Base-by-base conservation (phyloP, 2,329 filamentous ascomycete species). In the Hymenoscyphus fraxineus region DNA sequence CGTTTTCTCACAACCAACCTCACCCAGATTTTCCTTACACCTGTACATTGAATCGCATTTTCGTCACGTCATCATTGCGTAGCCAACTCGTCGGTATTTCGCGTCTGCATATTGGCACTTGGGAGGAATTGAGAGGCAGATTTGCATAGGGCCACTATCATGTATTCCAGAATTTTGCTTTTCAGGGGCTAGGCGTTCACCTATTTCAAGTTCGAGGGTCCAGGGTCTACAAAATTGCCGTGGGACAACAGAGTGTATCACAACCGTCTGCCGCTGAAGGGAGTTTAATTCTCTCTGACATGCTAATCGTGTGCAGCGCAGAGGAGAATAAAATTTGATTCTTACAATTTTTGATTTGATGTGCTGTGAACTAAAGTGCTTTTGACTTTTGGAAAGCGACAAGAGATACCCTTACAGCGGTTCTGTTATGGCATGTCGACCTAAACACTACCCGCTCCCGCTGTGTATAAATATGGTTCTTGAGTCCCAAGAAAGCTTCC, bases 161-260 rank as follows among this genome's bases (percentile, higher is more conserved):
- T 71, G 67, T 69, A 65, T 67, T 64, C 66, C 55, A 65, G 38
- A 61, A 59, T 67, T 67, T 67, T 38, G 54, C 61, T 65, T 64
- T 60, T 65, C 40, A 58, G 39, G 62, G 66, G 68, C 67, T 64
- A 39, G 71, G 71, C 69, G 71, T 72, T 67, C 65, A 58, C 62
- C 60, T 31, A 66, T 63, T 66, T 51, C 22, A 7, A 32, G 10
- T 55, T 40, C 32, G 57, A 39, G 27, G 51, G 60, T 64, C 59
- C 61, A 65, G 39, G 35, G 35, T 35, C 35, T 51, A 22, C 44
- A 51, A 54, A 54, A 54, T 13, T 27, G 22, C 19, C 19, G 19
- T 22, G 47, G 22, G 19, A 54, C 47, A 54, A 27, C 13, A 22
- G 47, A 22, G 19, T 54, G 47, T 54, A 54, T 54, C 47, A 54